Base-by-base conservation (phyloP, 1,139 yeast genomes). In the Yamadazyma dendronema region DNA sequence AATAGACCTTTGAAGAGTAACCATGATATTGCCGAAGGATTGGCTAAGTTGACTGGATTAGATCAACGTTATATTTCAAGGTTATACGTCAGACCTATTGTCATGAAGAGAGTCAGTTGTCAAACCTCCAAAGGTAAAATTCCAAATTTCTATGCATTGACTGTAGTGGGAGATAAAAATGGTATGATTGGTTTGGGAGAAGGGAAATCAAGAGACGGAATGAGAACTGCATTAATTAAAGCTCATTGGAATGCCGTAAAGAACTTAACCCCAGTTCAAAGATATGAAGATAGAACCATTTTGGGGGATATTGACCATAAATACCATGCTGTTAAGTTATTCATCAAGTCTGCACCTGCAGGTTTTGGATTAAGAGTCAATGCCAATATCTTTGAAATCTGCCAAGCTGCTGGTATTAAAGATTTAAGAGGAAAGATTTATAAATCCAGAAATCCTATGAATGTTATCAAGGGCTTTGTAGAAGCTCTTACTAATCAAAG, bases 131-230 rank as follows among this genome's bases (percentile, higher is more conserved):
- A 89, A 70, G 98, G 98, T 58, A 92, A 90, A 59, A 87, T 88
- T 48, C 81, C 84, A 34, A 81, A 89, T 33, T 84, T 81, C 60
- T 92, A 87, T 59, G 85, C 90, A 1, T 64, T 92, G 53, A 94
- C 90, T 8, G 87, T 90, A 29, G 96, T 85, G 7, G 99, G 99
- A 33, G 96, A 94, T 62, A 77, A 81, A 42, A 84, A 85, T 48
- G 99, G 99, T 46, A 86, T 89, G 82, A 72, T 90, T 44, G 98
- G 98, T 31, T 70, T 90, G 35, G 99, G 98, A 38, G 96, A 89
- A 61, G 99, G 98, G 42, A 87, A 87, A 56, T 90, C 92, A 41
- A 73, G 89, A 51, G 83, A 79, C 44, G 89, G 86, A 43, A 79
- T 84, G 65, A 69, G 85, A 40, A 76, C 77, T 38, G 96, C 98